Conservation (phyloP, 78 protist genomes). For the Dictyostelium firmibasis region DNA sequence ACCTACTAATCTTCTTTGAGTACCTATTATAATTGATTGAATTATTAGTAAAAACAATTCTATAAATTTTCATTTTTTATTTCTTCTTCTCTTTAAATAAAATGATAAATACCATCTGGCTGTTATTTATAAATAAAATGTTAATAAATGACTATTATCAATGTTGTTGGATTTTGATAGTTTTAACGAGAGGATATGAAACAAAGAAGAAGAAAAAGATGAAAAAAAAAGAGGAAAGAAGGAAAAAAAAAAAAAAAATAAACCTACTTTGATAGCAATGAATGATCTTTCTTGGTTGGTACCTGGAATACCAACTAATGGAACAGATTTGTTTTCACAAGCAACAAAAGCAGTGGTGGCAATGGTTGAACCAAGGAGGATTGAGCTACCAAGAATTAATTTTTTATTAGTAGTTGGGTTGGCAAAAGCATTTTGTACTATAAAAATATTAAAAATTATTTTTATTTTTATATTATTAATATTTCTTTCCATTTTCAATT, state of each 20-base stretch:
- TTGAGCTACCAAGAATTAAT: constrained; percentile 8
- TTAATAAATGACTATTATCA: no score
- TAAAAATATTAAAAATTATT: background rate
- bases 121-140: background rate
- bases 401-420: background rate
- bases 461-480: no score
- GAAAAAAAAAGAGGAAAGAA: background rate
- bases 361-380: background rate
- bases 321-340: background rate
- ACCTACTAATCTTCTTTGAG: constrained; percentile 83
- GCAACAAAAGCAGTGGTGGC: constrained; percentile 12
- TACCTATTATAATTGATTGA: background rate
- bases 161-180: no score
- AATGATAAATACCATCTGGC: constrained; percentile 87
- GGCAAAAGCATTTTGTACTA: background rate
- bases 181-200: background rate
- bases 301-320: constrained; percentile 21
- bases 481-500: background rate
- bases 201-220: background rate
- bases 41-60: background rate
- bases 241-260: background rate
- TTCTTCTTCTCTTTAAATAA: no score
- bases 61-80: background rate
- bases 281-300: constrained; percentile 88
- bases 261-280: constrained; percentile 85